Evolutionary conservation across 805 yeast species (phyloP), one percentile per base, ranked within the genome.

Genomic region (Priceomyces medius): DNA sequence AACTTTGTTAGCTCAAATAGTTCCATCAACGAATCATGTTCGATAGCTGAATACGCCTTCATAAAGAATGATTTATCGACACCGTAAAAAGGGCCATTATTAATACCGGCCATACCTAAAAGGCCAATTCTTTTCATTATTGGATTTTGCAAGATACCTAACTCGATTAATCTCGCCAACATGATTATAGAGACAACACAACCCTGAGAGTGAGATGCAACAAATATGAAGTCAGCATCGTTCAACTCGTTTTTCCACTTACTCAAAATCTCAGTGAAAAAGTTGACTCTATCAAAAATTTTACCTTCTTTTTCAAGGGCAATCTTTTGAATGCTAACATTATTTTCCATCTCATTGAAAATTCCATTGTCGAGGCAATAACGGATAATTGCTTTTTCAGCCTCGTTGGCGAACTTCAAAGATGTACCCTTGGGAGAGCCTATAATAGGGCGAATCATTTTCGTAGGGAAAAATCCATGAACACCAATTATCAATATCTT

Each of bases 401-500:
- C 97, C 54, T 89, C 97, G 48, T 80, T 82, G 24, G 96, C 88
- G 63, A 91, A 93, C 57, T 85, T 84, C 35, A 84, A 73, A 0
- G 98, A 91, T 0, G 99, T 91, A 0, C 99, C 99, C 16, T 95
- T 93, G 3, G 99, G 99, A 47, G 90, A 89, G 2, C 99, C 99
- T 38, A 91, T 81, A 12, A 91, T 55, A 0, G 96, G 89, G 38
- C 99, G 67, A 50, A 93, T 71, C 74, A 88, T 81, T 47, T 77
- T 79, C 1, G 88, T 85, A 0, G 99, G 99, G 67, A 93, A 91
- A 56, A 90, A 91, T 0, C 99, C 99, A 65, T 91, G 99, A 1
- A 91, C 90, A 0, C 99, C 99, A 44, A 91, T 80, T 26, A 93
- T 84, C 21, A 91, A 74, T 0, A 86, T 86, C 47, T 81, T 79